Evolutionary conservation across 2,329 filamentous ascomycete species (phyloP).

Genomic region (Microcyclospora tardicrescens): DNA sequence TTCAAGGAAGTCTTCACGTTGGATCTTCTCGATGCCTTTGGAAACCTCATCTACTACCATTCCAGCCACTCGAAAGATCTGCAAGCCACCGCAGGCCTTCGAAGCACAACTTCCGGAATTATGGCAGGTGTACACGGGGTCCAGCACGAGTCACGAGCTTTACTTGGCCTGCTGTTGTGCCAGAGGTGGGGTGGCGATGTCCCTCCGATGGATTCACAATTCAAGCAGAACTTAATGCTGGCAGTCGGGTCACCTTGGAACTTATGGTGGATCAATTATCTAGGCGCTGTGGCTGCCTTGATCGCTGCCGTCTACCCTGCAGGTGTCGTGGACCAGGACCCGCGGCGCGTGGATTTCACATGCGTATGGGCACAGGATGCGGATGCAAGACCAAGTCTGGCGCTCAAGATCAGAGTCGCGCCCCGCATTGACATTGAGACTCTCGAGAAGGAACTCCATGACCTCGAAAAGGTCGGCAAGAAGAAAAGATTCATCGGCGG

Average conservation of each 20-base stretch:
- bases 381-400: constrained; percentile 31
- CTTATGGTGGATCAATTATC: constrained; percentile 53
- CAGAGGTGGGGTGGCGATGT: constrained; percentile 61
- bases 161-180: constrained; percentile 58
- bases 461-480: constrained; percentile 46
- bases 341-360: constrained; percentile 29
- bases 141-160: constrained; percentile 56
- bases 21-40: constrained; percentile 41
- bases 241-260: constrained; percentile 40
- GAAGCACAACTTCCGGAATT: constrained; percentile 55
- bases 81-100: constrained; percentile 54
- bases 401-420: constrained; percentile 29
- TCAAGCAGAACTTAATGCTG: constrained; percentile 40
- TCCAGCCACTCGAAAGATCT: constrained; percentile 32
- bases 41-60: constrained; percentile 44
- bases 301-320: constrained; percentile 49
- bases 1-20: constrained; percentile 30
- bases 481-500: constrained; percentile 43
- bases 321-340: constrained; percentile 32
- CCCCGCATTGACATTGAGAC: constrained; percentile 29
- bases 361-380: constrained; percentile 30
- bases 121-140: constrained; percentile 59
- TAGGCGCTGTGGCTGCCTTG: constrained; percentile 47
- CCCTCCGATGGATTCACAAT: constrained; percentile 43
- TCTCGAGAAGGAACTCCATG: constrained; percentile 27